Conservation (phyloP, 1,284 basidiomycete species). For the Stereum hirsutum region DNA sequence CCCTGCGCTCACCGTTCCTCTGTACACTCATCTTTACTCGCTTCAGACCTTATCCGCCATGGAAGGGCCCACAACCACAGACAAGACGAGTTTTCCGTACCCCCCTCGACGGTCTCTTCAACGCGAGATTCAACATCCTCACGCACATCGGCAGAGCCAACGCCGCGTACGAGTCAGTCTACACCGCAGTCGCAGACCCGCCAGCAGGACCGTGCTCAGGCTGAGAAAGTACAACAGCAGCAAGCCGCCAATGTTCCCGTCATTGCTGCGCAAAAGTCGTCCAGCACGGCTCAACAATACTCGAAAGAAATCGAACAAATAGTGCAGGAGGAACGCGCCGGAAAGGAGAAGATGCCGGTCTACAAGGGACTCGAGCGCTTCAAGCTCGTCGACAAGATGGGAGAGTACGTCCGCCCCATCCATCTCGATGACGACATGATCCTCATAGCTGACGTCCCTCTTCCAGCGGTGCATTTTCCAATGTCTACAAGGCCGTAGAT, state of each 20-base stretch:
- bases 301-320: constrained; percentile 56
- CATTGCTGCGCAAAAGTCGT: constrained; percentile 2
- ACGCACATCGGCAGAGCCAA: constrained; percentile 3
- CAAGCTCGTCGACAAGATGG: constrained; percentile 86
- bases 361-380: constrained; percentile 85
- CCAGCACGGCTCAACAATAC: constrained; percentile 23
- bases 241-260: constrained; percentile 15
- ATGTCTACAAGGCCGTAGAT: constrained; percentile 94
- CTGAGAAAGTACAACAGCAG: constrained; percentile 14
- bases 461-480: constrained; percentile 89
- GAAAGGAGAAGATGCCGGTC: constrained; percentile 69
- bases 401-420: constrained; percentile 59
- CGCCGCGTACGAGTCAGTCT: constrained; percentile 12
- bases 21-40: constrained; percentile 13
- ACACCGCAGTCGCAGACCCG: constrained; percentile 18
- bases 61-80: constrained; percentile 60
- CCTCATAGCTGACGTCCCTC: constrained; percentile 3
- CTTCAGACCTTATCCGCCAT: constrained; percentile 77
- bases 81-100: constrained; percentile 19
- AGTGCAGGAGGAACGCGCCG: constrained; percentile 70
- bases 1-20: constrained; percentile 4
- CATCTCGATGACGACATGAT: constrained; percentile 10
- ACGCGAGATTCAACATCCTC: too few species aligned
- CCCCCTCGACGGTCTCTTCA: too few species aligned
- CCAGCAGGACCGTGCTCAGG: constrained; percentile 16